Evolutionary conservation across 164 flowering plant genomes (phyloP), one percentile per base, ranked within the genome.

Genomic region (Chimonanthus praecox): DNA sequence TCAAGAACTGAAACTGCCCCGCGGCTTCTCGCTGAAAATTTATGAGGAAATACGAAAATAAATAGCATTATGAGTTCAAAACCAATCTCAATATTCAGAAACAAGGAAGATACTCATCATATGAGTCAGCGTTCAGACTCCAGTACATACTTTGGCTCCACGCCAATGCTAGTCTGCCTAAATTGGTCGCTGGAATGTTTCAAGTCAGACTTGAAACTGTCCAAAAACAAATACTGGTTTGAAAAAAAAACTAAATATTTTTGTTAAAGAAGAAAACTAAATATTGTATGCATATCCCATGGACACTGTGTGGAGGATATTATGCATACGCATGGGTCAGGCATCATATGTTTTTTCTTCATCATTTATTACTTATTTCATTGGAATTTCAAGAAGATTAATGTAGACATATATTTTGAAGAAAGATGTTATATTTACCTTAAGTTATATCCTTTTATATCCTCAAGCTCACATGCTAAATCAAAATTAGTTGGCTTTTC

Each of bases 21-120:
- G 45, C 94, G 90, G 70, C 87, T 76, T 78, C 85, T 85, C 21
- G 72, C 98, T 92, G 93, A 71, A 83, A 85, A 68, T 33, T 2
- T 4, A 47, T 16, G 3, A 60, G 21, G 5, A 72, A 18, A 62
- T 13, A 2, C 5, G 49, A 10, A 7, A 33, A 63, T 63, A 33
- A 5, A 63, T 63, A 13, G 10, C 44, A 21, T 18, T 44, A 63
- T 63, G 20, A 63, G 66, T 33, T 63, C 44, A 10, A 18, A 63
- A 63, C 21, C 10, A 63, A 20, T 7, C 33, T 8, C 66, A 20
- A 2, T 20, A 20, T n/a, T 20, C 66, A 63, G 13, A 20, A 33
- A 21, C 44, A 5, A 63, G 10, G 6, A 20, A 43, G 46, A 63
- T 5, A 63, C 44, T 63, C 6, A 7, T 63, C 44, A 63, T 43